Conservation (phyloP, 352 stramenopile species). For the Pythium guiyangense region DNA sequence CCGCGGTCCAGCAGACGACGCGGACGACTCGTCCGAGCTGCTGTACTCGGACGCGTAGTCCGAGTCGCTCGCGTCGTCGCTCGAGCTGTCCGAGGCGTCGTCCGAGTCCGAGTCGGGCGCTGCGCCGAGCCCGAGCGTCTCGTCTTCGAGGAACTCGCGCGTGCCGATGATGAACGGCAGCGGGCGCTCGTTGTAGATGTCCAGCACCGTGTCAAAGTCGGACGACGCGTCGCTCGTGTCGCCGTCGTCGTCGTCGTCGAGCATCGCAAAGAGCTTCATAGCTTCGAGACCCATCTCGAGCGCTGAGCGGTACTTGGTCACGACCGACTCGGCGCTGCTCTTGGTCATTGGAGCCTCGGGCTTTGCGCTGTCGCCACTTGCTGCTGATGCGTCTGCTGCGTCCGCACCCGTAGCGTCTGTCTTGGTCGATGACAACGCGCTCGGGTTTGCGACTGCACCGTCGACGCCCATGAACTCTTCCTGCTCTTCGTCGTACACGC, state of each 20-base stretch:
- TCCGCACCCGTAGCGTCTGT: neutral
- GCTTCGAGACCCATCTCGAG: conserved; percentile 76
- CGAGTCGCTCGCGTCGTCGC: conserved; percentile 5
- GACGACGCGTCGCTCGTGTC: conserved; percentile 44
- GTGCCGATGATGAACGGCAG: conserved; percentile 87
- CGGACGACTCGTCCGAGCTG: conserved; percentile 50
- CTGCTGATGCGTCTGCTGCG: conserved; percentile 4
- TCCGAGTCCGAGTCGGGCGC: conserved; percentile 61
- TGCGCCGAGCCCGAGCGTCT: conserved; percentile 73
- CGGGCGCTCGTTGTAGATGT: conserved; percentile 88
- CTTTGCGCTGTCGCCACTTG: conserved; percentile 5
- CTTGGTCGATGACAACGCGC: conserved; percentile 3
- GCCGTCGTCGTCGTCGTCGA: conserved; percentile 62
- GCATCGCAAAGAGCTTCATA: conserved; percentile 84
- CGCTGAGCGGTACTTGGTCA: conserved; percentile 68
- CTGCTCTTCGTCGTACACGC: conserved; percentile 86
- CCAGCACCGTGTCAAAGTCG: conserved; percentile 67
- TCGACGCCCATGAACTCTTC: conserved; percentile 56
- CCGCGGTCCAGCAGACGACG: conserved; percentile 8
- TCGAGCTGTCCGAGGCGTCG: conserved; percentile 13
- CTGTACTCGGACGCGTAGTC: conserved; percentile 50
- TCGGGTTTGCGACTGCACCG: conserved; percentile 4
- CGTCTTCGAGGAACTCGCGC: conserved; percentile 79
- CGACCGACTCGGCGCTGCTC: conserved; percentile 44
- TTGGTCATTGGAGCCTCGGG: conserved; percentile 21